Evolutionary conservation across 331 rosid species (phyloP).

Genomic region (Prunus yedoensis): DNA sequence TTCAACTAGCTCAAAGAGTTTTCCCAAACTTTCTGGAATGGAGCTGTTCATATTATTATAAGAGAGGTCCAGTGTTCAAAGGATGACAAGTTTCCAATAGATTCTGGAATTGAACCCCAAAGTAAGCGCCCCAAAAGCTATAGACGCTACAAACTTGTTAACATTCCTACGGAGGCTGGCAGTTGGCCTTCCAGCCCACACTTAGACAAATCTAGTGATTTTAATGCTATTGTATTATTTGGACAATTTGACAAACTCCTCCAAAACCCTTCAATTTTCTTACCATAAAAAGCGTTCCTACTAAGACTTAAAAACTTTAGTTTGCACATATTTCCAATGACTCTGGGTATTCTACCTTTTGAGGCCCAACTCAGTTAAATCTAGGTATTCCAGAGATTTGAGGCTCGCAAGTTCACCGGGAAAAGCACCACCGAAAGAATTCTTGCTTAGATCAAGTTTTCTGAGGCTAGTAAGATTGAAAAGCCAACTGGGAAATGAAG

Average conservation of each 20-base stretch:
- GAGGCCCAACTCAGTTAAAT: neutral
- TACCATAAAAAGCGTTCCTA: accelerated
- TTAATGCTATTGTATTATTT: neutral
- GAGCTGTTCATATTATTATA: neutral
- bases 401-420: neutral
- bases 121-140: neutral
- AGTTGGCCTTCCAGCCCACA: neutral
- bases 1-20: neutral
- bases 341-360: neutral
- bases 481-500: neutral
- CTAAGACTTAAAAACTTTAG: neutral
- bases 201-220: accelerated
- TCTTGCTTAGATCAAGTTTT: neutral
- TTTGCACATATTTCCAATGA: constrained; percentile 3
- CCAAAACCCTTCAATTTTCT: neutral
- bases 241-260: constrained; percentile 1
- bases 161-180: neutral
- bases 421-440: neutral
- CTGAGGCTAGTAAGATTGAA: constrained; percentile 4
- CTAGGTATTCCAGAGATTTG: neutral
- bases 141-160: neutral
- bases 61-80: neutral
- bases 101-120: constrained; percentile 19
- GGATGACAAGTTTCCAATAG: constrained; percentile 13
- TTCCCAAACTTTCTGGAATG: neutral